These are phyloP conservation scores for Chaetomium cochliodes DNA, from an alignment of 495 filamentous ascomycete species.

Conservation along the genomic window DNA sequence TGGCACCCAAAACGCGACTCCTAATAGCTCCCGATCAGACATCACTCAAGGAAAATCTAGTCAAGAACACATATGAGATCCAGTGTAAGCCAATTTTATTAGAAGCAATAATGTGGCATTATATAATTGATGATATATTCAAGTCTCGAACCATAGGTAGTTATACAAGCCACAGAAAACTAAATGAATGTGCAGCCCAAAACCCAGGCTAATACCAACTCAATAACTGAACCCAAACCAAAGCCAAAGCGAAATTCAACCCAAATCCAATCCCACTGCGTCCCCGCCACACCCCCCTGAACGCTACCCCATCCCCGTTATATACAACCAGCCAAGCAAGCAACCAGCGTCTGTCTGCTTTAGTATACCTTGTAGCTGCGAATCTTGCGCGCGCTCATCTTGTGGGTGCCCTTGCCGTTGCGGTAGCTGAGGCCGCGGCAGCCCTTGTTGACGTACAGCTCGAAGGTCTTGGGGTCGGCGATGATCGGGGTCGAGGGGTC, in stretches of 20 bases:
- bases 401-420: slow-evolving; percentile 13
- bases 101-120: too few relatives aligned
- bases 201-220: too few relatives aligned
- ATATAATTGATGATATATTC: too few relatives aligned
- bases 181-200: not conserved
- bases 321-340: not conserved
- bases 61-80: too few relatives aligned
- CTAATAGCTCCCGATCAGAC: too few relatives aligned
- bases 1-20: too few relatives aligned
- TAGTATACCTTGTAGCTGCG: slow-evolving; percentile 20
- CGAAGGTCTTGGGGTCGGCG: slow-evolving; percentile 16
- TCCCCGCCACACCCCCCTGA: not conserved
- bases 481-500: not conserved
- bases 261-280: not conserved
- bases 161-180: too few relatives aligned
- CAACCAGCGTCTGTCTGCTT: too few relatives aligned
- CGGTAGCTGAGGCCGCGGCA: slow-evolving; percentile 22
- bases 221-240: not conserved
- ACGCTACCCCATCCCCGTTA: not conserved
- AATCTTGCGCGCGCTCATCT: slow-evolving; percentile 12
- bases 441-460: slow-evolving; percentile 19
- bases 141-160: too few relatives aligned
- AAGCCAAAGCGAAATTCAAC: not conserved
- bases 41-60: too few relatives aligned
- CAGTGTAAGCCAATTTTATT: too few relatives aligned